A percentile compares a stretch with the other conserved stretches of the same genome.
Conservation (phyloP, 2,329 filamentous ascomycete genomes). For the Colletotrichum cereale region DNA sequence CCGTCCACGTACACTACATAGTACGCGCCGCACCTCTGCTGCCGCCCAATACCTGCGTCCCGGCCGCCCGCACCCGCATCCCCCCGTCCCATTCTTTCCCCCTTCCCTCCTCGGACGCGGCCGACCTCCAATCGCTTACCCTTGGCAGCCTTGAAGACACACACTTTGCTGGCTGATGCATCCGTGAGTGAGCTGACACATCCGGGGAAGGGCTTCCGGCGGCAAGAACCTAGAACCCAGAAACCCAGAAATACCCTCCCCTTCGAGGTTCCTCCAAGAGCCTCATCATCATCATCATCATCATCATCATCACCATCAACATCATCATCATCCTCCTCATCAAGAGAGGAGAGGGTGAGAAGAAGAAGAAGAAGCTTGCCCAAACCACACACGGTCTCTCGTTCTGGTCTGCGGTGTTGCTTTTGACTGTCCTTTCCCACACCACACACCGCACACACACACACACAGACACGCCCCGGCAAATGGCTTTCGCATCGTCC, state of each 20-base stretch:
- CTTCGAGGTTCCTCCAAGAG: conserved; percentile 15
- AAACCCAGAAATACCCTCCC: conserved; percentile 34
- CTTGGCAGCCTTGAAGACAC: conserved; percentile 32
- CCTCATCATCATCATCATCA: conserved; percentile 12
- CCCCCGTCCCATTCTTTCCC: conserved; percentile 23
- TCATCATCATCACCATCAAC: no score
- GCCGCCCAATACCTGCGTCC: conserved; percentile 2
- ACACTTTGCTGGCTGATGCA: conserved; percentile 30
- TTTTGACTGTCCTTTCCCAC: neutral
- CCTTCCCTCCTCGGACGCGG: conserved; percentile 19
- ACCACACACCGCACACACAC: neutral
- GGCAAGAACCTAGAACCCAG: conserved; percentile 35
- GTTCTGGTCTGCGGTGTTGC: neutral
- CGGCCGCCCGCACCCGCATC: conserved; percentile 27
- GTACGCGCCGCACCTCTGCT: neutral
- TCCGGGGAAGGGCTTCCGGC: conserved; percentile 40
- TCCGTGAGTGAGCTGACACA: conserved; percentile 40
- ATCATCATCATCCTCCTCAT: neutral
- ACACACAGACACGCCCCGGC: neutral
- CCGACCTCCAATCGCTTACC: conserved; percentile 30
- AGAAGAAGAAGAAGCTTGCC: neutral
- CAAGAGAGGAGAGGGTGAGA: neutral
- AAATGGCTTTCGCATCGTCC: conserved; percentile 26
- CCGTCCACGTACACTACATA: conserved; percentile 1
- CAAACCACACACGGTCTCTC: conserved; percentile 8